These are phyloP conservation scores for Aureobasidium zeae DNA, from an alignment of 2,329 filamentous ascomycete species.

Conservation along the genomic window DNA sequence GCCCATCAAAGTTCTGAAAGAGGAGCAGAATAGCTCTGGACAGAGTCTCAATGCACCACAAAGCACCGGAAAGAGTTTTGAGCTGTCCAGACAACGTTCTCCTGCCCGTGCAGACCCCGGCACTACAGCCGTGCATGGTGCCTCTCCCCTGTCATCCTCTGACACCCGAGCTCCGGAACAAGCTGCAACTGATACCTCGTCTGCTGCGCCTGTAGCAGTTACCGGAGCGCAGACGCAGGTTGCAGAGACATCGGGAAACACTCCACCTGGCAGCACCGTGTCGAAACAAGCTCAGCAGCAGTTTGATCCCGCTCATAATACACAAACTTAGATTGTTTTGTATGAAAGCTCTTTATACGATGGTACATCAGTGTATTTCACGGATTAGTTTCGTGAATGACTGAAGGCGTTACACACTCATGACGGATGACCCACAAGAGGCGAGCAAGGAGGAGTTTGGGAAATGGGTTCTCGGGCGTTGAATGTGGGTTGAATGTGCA, in stretches of 20 bases:
- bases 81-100: slow-evolving; percentile 11
- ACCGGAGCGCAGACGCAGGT: background rate
- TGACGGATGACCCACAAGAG: too few species aligned
- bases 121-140: slow-evolving; percentile 3
- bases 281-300: background rate
- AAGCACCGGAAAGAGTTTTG: slow-evolving; percentile 12
- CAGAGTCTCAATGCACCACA: slow-evolving; percentile 10
- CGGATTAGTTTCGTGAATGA: too few species aligned
- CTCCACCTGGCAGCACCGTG: background rate
- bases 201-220: background rate
- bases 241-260: background rate
- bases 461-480: too few species aligned
- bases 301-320: background rate
- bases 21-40: slow-evolving; percentile 36
- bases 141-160: background rate
- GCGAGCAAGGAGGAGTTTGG: too few species aligned
- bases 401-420: too few species aligned
- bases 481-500: too few species aligned
- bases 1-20: slow-evolving; percentile 30
- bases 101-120: background rate
- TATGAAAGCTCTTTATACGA: slow-evolving; percentile 1
- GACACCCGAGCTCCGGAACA: background rate
- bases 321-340: slow-evolving; percentile 10
- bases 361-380: too few species aligned
- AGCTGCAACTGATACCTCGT: background rate